Percentiles rank a stretch among this genome's conserved stretches.
Conservation (phyloP, 2,329 filamentous ascomycete species). For the Venturia nashicola region DNA sequence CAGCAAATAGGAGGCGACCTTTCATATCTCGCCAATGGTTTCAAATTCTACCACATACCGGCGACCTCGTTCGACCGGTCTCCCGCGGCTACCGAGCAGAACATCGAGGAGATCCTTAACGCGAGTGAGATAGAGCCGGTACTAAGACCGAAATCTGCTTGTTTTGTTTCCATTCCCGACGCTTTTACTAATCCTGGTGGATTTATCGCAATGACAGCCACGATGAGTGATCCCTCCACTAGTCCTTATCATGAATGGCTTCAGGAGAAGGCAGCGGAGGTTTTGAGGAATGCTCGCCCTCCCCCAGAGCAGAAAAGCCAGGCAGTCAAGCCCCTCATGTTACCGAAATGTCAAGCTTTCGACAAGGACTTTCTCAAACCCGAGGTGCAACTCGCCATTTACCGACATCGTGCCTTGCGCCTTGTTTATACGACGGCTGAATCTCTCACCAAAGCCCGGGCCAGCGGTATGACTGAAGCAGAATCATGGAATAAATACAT, state of each 20-base stretch:
- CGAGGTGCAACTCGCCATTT: slow-evolving; percentile 15
- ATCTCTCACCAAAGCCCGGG: background rate
- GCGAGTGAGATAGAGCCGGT: background rate
- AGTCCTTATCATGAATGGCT: background rate
- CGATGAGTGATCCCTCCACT: background rate
- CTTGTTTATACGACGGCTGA: slow-evolving; percentile 11
- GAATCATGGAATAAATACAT: slow-evolving; percentile 19
- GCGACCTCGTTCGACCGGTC: too few relatives aligned
- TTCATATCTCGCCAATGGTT: too few relatives aligned
- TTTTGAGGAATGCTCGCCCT: background rate
- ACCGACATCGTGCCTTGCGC: slow-evolving; percentile 16
- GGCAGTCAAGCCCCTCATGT: background rate
- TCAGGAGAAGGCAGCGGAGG: background rate
- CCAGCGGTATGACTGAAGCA: slow-evolving; percentile 10
- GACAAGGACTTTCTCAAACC: slow-evolving; percentile 14
- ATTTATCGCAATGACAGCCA: background rate
- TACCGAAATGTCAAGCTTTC: slow-evolving; percentile 11
- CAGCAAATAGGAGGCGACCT: too few relatives aligned
- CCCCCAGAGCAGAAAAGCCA: background rate
- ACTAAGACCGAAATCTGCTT: background rate
- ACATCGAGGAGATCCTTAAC: background rate
- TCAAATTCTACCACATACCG: too few relatives aligned
- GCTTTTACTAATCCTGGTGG: background rate
- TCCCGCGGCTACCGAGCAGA: background rate
- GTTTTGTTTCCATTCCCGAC: background rate